phyloP scores from a whole-genome alignment of 352 stramenopile genomes.

The Phytophthora sansomeana region DNA sequence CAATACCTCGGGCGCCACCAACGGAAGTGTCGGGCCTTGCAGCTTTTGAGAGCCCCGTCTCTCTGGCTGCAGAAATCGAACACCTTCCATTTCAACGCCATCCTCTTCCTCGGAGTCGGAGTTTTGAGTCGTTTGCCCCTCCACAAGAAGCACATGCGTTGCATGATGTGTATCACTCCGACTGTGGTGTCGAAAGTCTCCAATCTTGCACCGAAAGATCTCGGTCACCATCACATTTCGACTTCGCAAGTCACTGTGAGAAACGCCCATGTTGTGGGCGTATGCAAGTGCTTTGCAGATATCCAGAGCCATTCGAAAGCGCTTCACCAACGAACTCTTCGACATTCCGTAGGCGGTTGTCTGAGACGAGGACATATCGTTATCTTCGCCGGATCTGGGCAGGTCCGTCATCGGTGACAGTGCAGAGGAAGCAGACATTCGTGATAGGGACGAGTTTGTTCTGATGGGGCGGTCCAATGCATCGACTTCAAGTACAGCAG shows the following conservation, averaged over 20 bases:
- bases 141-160: conserved; percentile 31
- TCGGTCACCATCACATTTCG: conserved; percentile 75
- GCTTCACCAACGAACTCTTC: conserved; percentile 41
- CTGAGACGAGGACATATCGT: conserved; percentile 14
- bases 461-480: conserved; percentile 39
- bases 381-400: conserved; percentile 18
- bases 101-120: conserved; percentile 43
- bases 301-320: conserved; percentile 70
- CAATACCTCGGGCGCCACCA: conserved; percentile 60
- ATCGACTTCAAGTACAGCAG: conserved; percentile 62
- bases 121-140: conserved; percentile 3
- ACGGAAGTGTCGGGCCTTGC: conserved; percentile 39
- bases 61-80: conserved; percentile 45
- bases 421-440: conserved; percentile 11
- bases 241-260: conserved; percentile 71
- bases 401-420: conserved; percentile 12
- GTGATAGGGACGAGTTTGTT: conserved; percentile 23
- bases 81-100: conserved; percentile 37
- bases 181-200: conserved; percentile 56
- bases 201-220: conserved; percentile 65
- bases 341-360: conserved; percentile 30
- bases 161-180: conserved; percentile 33
- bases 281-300: conserved; percentile 62
- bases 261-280: conserved; percentile 56
- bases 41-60: conserved; percentile 12